Evolutionary conservation across 139 green algal genomes (phyloP), one percentile per base, ranked within the genome.

Genomic region (Haematococcus sp.): DNA sequence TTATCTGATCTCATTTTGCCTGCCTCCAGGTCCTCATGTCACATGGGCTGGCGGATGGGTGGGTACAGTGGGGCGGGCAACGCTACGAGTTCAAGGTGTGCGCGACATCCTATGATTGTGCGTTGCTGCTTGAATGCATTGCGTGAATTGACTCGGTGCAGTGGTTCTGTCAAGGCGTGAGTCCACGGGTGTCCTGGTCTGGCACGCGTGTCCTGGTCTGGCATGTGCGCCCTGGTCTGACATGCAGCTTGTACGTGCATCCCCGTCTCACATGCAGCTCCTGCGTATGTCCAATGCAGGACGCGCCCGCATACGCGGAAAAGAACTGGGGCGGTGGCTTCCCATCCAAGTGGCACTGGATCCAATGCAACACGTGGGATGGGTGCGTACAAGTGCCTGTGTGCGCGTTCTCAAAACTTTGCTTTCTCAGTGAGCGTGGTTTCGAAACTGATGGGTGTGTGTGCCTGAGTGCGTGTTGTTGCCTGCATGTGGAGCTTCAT

Each of bases 261-360:
- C n/a, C n/a, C n/a, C n/a, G n/a, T n/a, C n/a, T n/a, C n/a, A n/a
- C n/a, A n/a, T n/a, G n/a, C n/a, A n/a, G n/a, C n/a, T n/a, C n/a
- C n/a, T n/a, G n/a, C n/a, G n/a, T n/a, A n/a, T n/a, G n/a, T n/a
- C n/a, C 40, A 19, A 49, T 11, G 40, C 40, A 49, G 11, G 77
- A 88, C 66, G 92, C 91, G 2, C 88, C 91, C 0, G 71, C 86
- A 3, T 97, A 97, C 55, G 87, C 87, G 31, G 95, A 99, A 79
- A 99, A 99, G 87, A 99, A 99, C 86, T 98, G 95, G 94, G 94
- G 95, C 28, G 94, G 88, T 31, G 91, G 93, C 64, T 99, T 99
- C 83, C 95, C 95, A 1, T 84, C 76, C 30, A 91, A 87, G 63
- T 98, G 94, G 94, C 90, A 90, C 72, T 98, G 94, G 94, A 61